Evolutionary conservation across 371 early-diverging fungal species (phyloP).

Genomic region (Dichotomocladium elegans): DNA sequence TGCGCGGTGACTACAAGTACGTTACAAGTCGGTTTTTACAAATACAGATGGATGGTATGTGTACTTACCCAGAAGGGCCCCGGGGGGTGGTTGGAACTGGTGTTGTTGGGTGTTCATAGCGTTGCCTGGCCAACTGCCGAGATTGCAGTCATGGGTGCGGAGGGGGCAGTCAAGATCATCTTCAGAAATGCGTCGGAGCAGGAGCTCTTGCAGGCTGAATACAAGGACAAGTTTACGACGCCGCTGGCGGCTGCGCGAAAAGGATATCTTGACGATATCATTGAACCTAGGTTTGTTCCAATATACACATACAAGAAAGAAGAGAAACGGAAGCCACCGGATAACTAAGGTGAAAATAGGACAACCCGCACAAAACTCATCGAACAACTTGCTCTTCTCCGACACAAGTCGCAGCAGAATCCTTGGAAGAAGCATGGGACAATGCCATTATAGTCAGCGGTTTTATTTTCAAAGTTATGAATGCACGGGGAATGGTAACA

Average conservation of each 20-base stretch:
- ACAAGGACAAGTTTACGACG: conserved; percentile 90
- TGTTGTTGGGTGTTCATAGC: conserved; percentile 38
- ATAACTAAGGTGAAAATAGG: conserved; percentile 19
- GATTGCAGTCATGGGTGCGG: conserved; percentile 97
- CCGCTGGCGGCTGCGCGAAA: conserved; percentile 95
- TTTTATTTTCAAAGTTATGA: no score
- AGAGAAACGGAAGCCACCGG: no score
- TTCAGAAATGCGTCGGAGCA: conserved; percentile 76
- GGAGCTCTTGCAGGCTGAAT: conserved; percentile 79
- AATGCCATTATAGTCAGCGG: conserved; percentile 89
- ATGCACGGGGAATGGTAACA: not conserved
- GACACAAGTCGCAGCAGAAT: conserved; percentile 67
- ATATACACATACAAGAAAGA: no score
- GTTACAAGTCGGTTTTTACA: not conserved
- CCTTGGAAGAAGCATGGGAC: conserved; percentile 95
- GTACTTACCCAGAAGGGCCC: not conserved
- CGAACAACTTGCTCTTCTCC: conserved; percentile 82
- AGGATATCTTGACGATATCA: conserved; percentile 94
- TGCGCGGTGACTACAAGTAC: conserved; percentile 83
- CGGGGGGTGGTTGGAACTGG: not conserved
- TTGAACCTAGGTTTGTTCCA: conserved; percentile 80
- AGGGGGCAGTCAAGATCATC: conserved; percentile 96
- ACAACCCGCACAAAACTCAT: conserved; percentile 81
- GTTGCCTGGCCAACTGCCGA: conserved; percentile 97
- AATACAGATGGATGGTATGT: not conserved